Conservation (phyloP, 2,329 filamentous ascomycete genomes). For the Coniochaeta pulveracea region DNA sequence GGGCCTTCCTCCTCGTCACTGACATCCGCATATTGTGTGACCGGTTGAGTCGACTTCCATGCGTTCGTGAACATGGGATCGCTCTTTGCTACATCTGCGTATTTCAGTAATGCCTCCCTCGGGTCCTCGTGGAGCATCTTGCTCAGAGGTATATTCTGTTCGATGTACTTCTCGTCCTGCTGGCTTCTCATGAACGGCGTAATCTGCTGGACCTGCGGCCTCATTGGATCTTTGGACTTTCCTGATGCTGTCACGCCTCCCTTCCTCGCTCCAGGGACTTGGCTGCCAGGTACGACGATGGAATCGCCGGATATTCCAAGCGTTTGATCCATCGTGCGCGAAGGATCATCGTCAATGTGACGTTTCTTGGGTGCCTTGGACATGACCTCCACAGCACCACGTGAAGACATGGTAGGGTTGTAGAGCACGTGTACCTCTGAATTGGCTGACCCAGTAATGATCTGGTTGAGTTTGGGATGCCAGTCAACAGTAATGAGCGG, state of each 20-base stretch:
- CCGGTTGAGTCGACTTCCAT: constrained; percentile 84
- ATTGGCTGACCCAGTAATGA: constrained; percentile 87
- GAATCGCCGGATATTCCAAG: constrained; percentile 74
- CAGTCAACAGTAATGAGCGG: constrained; percentile 77
- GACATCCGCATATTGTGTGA: constrained; percentile 79
- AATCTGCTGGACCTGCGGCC: constrained; percentile 72
- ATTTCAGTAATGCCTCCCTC: constrained; percentile 84
- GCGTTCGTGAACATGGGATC: constrained; percentile 92
- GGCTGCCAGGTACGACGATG: constrained; percentile 59
- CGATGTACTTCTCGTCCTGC: constrained; percentile 82
- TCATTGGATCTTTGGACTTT: constrained; percentile 62
- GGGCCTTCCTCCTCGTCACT: constrained; percentile 64
- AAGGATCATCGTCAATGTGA: constrained; percentile 88
- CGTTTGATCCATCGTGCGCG: constrained; percentile 72
- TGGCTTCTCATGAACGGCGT: constrained; percentile 88
- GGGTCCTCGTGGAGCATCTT: constrained; percentile 95
- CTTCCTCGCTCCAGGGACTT: constrained; percentile 40
- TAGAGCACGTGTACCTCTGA: constrained; percentile 84
- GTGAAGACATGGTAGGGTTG: constrained; percentile 69
- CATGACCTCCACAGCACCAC: constrained; percentile 81
- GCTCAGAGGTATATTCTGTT: constrained; percentile 77
- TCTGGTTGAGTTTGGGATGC: constrained; percentile 94
- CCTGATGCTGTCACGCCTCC: constrained; percentile 68
- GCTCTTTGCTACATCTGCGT: constrained; percentile 84
- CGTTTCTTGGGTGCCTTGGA: constrained; percentile 88